Evolutionary conservation across 2,329 filamentous ascomycete species (phyloP), one percentile per base, ranked within the genome.

Genomic region (Ophiosphaerella herpotricha): DNA sequence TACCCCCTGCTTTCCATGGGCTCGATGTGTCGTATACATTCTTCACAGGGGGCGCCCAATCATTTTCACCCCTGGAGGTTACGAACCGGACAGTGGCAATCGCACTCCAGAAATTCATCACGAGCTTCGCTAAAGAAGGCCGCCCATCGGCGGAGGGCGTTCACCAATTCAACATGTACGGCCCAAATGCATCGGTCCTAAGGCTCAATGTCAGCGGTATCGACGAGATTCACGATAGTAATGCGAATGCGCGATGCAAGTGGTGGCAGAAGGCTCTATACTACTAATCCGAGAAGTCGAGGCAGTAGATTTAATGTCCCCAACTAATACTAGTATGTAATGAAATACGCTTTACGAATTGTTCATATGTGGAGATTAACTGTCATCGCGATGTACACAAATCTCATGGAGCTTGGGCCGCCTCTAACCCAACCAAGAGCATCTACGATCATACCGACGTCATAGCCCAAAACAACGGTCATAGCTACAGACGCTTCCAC

Each of bases 221-320:
- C 31, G 69, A 63, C 23, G 64, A 74, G 49, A 63, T 71, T 33
- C 70, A 54, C 50, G 81, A 84, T 66, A 69, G 71, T 9, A 75
- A 77, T 48, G 75, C 74, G 8, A 81, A 79, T 57, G 59, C 60
- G 36, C 72, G 81, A 55, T 84, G 82, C 65, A 66, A 69, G 46
- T 83, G 75, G 72, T 84, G 81, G 81, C 79, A 83, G 69, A 75
- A 78, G 63, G 77, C 68, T 26, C 56, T 78, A 48, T 79, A 74
- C 52, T 65, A 62, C 24, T 42, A 21, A 23, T 13, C 18, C 21
- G 11, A 44, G n/a, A 38, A 23, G 33, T 23, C 11, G 11, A 29
- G 11, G 26, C 26, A 29, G 26, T 29, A 29, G 26, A 21, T 21
- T 29, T 29, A 29, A 29, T 29, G 26, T 29, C 11, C 26, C 7